Conservation (phyloP, 2,329 filamentous ascomycete species). For the Aspergillus oerlinghausenensis region DNA sequence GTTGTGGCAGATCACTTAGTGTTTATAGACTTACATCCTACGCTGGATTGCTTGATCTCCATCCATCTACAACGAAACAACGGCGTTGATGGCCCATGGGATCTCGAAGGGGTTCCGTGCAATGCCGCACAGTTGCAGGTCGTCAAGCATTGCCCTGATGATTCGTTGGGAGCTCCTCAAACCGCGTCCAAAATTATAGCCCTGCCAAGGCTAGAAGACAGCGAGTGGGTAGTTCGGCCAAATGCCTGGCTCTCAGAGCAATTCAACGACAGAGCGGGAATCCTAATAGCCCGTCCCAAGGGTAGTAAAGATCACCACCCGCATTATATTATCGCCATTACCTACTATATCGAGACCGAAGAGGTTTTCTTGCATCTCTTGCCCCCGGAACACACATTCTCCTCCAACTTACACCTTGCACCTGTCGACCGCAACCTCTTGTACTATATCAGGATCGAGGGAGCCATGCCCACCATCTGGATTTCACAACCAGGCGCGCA, state of each 20-base stretch:
- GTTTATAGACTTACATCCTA: constrained; percentile 14
- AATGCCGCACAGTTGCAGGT: constrained; percentile 8
- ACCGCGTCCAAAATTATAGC: background rate
- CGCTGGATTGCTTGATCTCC: constrained; percentile 13
- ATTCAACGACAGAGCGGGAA: constrained; percentile 7
- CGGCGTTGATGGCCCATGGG: background rate
- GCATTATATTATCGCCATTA: constrained; percentile 3
- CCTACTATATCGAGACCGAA: constrained; percentile 9
- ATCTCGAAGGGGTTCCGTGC: background rate
- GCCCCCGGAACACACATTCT: background rate
- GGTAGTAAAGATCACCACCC: background rate
- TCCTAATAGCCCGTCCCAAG: constrained; percentile 3
- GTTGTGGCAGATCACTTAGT: constrained; percentile 3
- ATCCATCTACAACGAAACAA: constrained; percentile 8
- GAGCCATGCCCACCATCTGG: constrained; percentile 15
- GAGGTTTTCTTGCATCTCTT: constrained; percentile 10
- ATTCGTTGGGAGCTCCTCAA: background rate
- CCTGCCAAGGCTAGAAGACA: background rate
- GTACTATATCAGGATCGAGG: constrained; percentile 16
- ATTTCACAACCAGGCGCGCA: constrained; percentile 12
- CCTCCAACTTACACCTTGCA: constrained; percentile 6
- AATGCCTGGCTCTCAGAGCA: background rate
- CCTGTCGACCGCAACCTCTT: constrained; percentile 11
- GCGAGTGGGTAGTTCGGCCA: background rate
- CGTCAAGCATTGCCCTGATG: constrained; percentile 9